Evolutionary conservation across 768 basidiomycete species (phyloP).

Genomic region (Mycena epipterygia): DNA sequence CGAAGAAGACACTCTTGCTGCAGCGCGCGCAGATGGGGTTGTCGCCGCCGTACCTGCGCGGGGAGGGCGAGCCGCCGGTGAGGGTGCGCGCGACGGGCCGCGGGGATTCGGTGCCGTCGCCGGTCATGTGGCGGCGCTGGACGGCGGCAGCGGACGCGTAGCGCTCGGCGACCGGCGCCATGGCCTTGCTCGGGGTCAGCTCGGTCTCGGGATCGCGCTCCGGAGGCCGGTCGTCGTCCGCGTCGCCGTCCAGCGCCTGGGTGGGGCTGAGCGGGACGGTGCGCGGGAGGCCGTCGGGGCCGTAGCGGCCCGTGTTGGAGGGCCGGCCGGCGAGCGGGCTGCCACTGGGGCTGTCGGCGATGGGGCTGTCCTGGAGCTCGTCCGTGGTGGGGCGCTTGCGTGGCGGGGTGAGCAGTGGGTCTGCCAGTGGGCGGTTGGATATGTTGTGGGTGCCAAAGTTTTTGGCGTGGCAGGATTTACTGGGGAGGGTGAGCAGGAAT

Average conservation of each 20-base stretch:
- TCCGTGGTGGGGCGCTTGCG: constrained; percentile 48
- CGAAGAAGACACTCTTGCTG: constrained; percentile 79
- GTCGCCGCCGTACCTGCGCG: constrained; percentile 66
- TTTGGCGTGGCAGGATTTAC: constrained; percentile 87
- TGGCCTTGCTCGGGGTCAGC: constrained; percentile 37
- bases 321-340: constrained; percentile 42
- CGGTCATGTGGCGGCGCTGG: constrained; percentile 39
- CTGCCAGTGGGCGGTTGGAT: constrained; percentile 68
- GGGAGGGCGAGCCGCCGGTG: constrained; percentile 54
- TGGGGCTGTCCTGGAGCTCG: constrained; percentile 29
- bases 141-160: constrained; percentile 33
- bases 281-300: constrained; percentile 59
- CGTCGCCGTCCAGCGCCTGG: constrained; percentile 27
- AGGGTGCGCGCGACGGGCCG: constrained; percentile 45
- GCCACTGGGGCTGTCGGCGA: constrained; percentile 42
- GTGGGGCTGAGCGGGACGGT: constrained; percentile 65
- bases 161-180: constrained; percentile 31
- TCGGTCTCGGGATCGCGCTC: constrained; percentile 47
- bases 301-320: constrained; percentile 62
- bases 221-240: not conserved
- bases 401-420: constrained; percentile 48
- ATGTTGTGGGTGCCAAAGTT: constrained; percentile 84
- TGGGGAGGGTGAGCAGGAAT: constrained; percentile 44
- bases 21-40: constrained; percentile 80
- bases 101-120: constrained; percentile 31